Evolutionary conservation across 2,329 filamentous ascomycete species (phyloP), one percentile per base, ranked within the genome.

Genomic region (Tricladium varicosporioides): DNA sequence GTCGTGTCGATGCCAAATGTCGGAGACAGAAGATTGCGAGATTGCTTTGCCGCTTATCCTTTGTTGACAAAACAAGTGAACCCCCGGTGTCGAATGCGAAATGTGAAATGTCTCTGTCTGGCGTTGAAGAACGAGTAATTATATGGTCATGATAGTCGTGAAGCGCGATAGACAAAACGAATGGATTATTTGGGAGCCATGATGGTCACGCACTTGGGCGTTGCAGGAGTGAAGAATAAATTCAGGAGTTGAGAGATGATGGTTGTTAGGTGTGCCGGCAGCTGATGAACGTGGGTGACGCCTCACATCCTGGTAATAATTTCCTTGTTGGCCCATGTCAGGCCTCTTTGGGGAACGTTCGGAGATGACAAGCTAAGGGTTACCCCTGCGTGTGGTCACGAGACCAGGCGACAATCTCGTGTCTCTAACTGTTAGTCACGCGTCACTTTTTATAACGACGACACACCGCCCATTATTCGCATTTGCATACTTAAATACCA

Each of bases 1-100:
- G 57, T 54, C 58, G 57, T 58, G 22, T 27, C 22, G 22, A 27
- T 27, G 22, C 22, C 22, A 27, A 27, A 27, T 62, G 54, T 19
- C 54, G 50, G 27, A 56, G 48, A n/a, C 51, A 43, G 42, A 31
- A 51, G 22, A 40, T 55, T 27, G 22, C 22, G 22, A 27, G 53
- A 22, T 32, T 48, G 47, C 53, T 59, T 63, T 53, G 57, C 18
- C 11, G 16, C 13, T 8, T n/a, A n/a, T 16, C 22, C 56, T 55
- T 63, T 59, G 50, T 63, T 61, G 52, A 67, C 60, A 65, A 64
- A 61, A 60, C 56, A 66, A 63, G 52, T 10, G 54, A 58, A 33
- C 55, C 54, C 32, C 40, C 19, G 18, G 33, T 47, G 36, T 55
- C 51, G 48, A 58, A 52, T 53, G 60, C 45, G 54, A 27, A 53